phyloP scores from a whole-genome alignment of 2,329 filamentous ascomycete species.

The Cercospora zeina region DNA sequence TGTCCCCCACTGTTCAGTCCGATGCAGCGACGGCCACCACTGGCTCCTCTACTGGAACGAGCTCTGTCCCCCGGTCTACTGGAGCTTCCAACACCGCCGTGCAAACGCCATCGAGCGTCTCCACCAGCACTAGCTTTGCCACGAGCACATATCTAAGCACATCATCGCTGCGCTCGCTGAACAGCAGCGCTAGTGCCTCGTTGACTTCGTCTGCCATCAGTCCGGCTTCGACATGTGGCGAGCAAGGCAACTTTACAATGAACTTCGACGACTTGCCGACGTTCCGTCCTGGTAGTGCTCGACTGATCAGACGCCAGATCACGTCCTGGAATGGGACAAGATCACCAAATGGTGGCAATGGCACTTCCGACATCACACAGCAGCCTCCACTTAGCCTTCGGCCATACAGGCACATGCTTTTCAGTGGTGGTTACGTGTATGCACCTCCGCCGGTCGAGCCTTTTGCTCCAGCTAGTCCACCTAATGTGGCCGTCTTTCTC shows the following conservation, averaged over 20 bases:
- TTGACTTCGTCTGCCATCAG: slow-evolving; percentile 29
- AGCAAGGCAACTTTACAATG: slow-evolving; percentile 48
- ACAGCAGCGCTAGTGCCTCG: slow-evolving; percentile 23
- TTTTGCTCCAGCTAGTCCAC: slow-evolving; percentile 49
- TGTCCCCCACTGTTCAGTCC: background rate
- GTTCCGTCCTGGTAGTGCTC: slow-evolving; percentile 36
- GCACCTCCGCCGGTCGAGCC: slow-evolving; percentile 49
- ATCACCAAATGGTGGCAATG: slow-evolving; percentile 27
- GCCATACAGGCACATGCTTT: slow-evolving; percentile 55
- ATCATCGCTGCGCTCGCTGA: slow-evolving; percentile 12
- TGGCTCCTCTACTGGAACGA: background rate
- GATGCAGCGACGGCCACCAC: background rate
- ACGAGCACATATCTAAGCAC: background rate
- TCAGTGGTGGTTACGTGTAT: slow-evolving; percentile 54
- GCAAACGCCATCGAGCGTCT: background rate
- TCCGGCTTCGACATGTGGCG: slow-evolving; percentile 42
- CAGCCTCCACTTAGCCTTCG: slow-evolving; percentile 44
- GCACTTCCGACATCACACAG: slow-evolving; percentile 38
- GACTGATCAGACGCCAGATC: slow-evolving; percentile 18
- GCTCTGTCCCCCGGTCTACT: background rate
- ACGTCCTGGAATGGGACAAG: slow-evolving; percentile 16
- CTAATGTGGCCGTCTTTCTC: slow-evolving; percentile 52
- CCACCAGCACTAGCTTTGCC: background rate
- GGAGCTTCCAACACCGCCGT: background rate
- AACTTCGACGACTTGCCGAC: slow-evolving; percentile 43